Base-by-base conservation (phyloP, 1,139 yeast genomes). In the Kluyveromyces sp. region DNA sequence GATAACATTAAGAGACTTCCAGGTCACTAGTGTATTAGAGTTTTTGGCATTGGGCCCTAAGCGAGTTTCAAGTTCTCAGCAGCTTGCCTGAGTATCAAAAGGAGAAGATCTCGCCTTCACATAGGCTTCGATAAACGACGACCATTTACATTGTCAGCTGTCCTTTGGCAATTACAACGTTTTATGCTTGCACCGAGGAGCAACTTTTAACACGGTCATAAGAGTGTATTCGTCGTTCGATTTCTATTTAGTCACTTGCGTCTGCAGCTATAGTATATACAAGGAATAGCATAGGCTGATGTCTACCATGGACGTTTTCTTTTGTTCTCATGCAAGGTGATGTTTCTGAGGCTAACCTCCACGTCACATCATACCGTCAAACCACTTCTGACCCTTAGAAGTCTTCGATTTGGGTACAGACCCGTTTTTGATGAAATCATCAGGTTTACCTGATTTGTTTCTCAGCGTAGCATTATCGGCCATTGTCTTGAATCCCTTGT, bases 401-500 rank as follows among this genome's bases (percentile, higher is more conserved):
- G 44, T 46, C 20, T 42, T 32, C 33, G 49, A 52, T 49, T 46
- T 51, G 17, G 51, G 53, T 4, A 36, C 48, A 41, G 40, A 54
- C 15, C 51, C 47, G 41, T 53, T 46, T 38, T 51, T 51, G 22
- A 56, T 47, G 46, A 57, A 46, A 53, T 60, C 52, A 45, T 54
- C 44, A 45, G 60, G 52, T 53, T 56, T 39, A 49, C 57, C 46
- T 44, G 51, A 37, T 50, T 58, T 41, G 57, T 56, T 29, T 58
- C 66, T 42, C 49, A 54, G 18, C 55, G 53, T 41, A 47, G 53
- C 50, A 29, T 43, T 46, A 54, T 49, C 33, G 53, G 57, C 47
- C 45, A 51, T 43, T 4, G 62, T 56, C 44, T 57, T 56, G 22
- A 64, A 36, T 28, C 63, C 63, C 18, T 55, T 54, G 35, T 69